Evolutionary conservation across 305 asterid species (phyloP).

Genomic region (Fraxinus dipetala): DNA sequence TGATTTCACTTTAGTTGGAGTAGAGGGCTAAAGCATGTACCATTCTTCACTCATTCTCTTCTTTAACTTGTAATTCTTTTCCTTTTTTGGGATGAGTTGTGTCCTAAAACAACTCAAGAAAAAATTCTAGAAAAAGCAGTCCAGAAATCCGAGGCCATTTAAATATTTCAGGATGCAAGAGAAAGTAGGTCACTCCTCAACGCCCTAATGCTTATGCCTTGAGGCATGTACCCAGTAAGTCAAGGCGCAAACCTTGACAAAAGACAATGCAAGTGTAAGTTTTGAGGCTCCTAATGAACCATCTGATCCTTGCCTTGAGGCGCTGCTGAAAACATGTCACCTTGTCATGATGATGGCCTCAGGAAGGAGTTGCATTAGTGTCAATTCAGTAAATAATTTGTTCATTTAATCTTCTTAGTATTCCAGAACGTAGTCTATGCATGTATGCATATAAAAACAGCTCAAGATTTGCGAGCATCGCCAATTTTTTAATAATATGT

Average conservation of each 20-base stretch:
- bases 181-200: background rate
- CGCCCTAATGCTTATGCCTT: background rate
- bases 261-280: background rate
- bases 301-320: background rate
- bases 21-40: background rate
- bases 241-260: background rate
- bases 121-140: background rate
- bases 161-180: background rate
- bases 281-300: constrained; percentile 2
- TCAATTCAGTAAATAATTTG: background rate
- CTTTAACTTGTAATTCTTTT: background rate
- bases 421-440: background rate
- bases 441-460: background rate
- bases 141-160: background rate
- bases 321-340: background rate
- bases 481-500: constrained; percentile 9
- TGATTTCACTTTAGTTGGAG: background rate
- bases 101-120: background rate
- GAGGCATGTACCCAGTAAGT: background rate
- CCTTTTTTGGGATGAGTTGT: background rate
- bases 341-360: background rate
- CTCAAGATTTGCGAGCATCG: background rate
- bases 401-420: background rate
- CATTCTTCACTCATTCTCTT: background rate
- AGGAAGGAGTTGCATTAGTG: background rate